Evolutionary conservation across 371 early-diverging fungal species (phyloP), one percentile per base, ranked within the genome.

Genomic region (Rhizopus delemar): DNA sequence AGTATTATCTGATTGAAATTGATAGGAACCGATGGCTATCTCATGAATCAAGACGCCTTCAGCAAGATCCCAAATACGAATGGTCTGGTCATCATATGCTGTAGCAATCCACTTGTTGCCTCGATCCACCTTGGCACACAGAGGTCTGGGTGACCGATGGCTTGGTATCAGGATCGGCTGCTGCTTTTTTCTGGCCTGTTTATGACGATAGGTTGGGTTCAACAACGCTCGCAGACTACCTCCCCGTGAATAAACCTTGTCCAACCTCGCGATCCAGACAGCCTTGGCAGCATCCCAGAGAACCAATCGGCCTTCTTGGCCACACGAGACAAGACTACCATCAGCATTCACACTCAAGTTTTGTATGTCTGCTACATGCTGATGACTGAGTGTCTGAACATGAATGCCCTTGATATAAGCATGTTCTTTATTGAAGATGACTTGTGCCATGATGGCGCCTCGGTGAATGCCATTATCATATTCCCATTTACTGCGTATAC

Each of bases 331-430:
- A 8, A 74, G 22, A 3, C 63, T 68, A 6, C 65, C 61, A 15
- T 65, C 60, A 1, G 66, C 55, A 52, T 65, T 74, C 8, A 56
- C 51, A 28, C 65, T 62, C 31, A 74, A 32, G 8, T 62, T 52
- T 22, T 70, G 68, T 31, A 74, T 68, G 38, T 74, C 74, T 15
- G 71, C 69, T 7, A 63, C 28, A 34, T 74, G 74, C 13, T 74
- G 65, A 15, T 65, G 57, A 2, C 41, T 63, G 11, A 74, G 49
- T 0, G 74, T 74, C 3, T 54, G 62, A 3, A 70, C 56, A 8
- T 50, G 58, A 3, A 63, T 63, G n/a, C 36, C 36, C 31, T 63
- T 68, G 8, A 63, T 59, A 55, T 62, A 59, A 29, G 65, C 49
- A 28, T 69, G 63, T 33, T 69, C 64, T 5, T 69, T 63, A 36